Conservation (phyloP, 1,284 basidiomycete species). For the Ganoderma lucidum region DNA sequence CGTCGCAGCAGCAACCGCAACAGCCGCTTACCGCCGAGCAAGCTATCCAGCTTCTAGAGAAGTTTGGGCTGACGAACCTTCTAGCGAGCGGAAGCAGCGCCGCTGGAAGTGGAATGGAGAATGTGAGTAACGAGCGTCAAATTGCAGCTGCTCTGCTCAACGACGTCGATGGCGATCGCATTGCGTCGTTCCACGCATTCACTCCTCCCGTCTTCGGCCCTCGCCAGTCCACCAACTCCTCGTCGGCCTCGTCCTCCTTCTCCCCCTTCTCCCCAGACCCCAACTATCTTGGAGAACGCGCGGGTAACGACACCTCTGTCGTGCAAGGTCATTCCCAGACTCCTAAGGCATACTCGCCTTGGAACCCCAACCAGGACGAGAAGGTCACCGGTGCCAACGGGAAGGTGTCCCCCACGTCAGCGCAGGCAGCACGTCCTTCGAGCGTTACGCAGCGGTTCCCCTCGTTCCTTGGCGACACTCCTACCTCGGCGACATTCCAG, state of each 20-base stretch:
- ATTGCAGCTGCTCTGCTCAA: slow-evolving; percentile 35
- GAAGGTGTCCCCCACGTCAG: slow-evolving; percentile 55
- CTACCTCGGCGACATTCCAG: slow-evolving; percentile 42
- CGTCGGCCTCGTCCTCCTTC: slow-evolving; percentile 40
- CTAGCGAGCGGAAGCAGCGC: slow-evolving; percentile 39
- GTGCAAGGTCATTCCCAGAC: slow-evolving; percentile 46
- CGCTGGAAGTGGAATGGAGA: slow-evolving; percentile 25
- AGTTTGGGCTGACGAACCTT: slow-evolving; percentile 58
- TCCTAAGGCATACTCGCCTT: slow-evolving; percentile 54
- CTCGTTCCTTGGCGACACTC: slow-evolving; percentile 47
- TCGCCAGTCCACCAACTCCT: slow-evolving; percentile 27
- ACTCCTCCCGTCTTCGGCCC: slow-evolving; percentile 33
- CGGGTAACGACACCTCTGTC: slow-evolving; percentile 32
- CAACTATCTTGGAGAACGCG: slow-evolving; percentile 41
- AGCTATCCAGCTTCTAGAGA: slow-evolving; percentile 70
- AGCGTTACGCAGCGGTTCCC: slow-evolving; percentile 55
- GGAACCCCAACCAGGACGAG: slow-evolving; percentile 48
- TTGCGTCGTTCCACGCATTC: slow-evolving; percentile 36
- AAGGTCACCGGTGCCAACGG: slow-evolving; percentile 40
- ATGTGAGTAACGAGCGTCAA: slow-evolving; percentile 33
- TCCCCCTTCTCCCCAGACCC: slow-evolving; percentile 53
- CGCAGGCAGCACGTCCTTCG: slow-evolving; percentile 45
- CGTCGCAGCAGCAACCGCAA: slow-evolving; percentile 18
- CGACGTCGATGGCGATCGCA: slow-evolving; percentile 36
- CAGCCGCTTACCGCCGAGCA: slow-evolving; percentile 66